Percentiles rank a stretch among this genome's conserved stretches.
Evolutionary conservation across 176 grass and related monocot species (phyloP).

Genomic region (Avena eriantha): DNA sequence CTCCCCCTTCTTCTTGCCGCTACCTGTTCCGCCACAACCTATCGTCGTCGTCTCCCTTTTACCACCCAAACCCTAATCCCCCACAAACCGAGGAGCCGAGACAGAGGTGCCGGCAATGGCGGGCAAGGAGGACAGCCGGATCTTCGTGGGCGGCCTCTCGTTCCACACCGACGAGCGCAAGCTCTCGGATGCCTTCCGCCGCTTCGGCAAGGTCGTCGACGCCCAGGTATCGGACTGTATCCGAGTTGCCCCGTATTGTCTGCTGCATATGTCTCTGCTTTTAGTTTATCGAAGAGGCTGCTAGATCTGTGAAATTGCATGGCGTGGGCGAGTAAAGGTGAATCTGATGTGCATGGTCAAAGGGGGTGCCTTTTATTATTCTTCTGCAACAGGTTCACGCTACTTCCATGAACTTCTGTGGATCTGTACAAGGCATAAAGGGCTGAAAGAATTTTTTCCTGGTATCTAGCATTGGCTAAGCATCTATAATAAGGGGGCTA

Average conservation of each 20-base stretch:
- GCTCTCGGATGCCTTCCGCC: conserved; percentile 70
- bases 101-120: conserved; percentile 45
- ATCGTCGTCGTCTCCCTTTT: neutral
- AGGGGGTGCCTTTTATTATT: neutral
- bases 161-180: conserved; percentile 67
- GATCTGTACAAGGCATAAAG: neutral
- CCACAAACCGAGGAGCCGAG: neutral
- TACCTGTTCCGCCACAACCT: neutral
- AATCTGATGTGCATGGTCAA: conserved; percentile 12
- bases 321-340: neutral
- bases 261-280: neutral
- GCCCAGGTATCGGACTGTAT: conserved; percentile 50
- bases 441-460: neutral
- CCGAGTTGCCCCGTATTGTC: neutral
- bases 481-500: too few species aligned
- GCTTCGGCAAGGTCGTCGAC: conserved; percentile 87
- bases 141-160: conserved; percentile 92
- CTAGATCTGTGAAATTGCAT: conserved; percentile 35
- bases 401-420: neutral
- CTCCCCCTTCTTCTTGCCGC: neutral
- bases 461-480: neutral
- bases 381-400: neutral
- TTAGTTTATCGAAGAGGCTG: neutral
- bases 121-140: conserved; percentile 73
- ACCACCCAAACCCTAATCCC: conserved; percentile 27